Evolutionary conservation across 1,139 yeast genomes (phyloP).

Genomic region (Kurtzmaniella quercitrusa): DNA sequence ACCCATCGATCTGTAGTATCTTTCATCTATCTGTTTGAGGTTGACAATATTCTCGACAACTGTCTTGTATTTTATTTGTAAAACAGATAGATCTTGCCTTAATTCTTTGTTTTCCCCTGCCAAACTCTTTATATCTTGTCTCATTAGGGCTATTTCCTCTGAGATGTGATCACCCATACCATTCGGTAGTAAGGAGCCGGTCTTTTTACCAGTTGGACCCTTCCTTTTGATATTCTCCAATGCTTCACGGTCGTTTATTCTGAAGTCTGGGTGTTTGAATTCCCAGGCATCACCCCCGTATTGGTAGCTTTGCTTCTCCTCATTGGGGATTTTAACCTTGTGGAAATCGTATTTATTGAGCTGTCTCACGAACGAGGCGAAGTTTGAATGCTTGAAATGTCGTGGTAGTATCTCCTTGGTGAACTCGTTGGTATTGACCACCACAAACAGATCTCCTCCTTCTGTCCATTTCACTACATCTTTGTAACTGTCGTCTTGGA

Average conservation of each 20-base stretch:
- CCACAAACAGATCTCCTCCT: conserved; percentile 81
- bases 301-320: conserved; percentile 47
- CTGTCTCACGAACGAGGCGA: conserved; percentile 92
- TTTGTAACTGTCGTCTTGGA: conserved; percentile 71
- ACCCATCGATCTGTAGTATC: conserved; percentile 49
- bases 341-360: conserved; percentile 96
- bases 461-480: conserved; percentile 82
- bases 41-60: conserved; percentile 58
- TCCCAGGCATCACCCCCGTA: conserved; percentile 92
- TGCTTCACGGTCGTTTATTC: conserved; percentile 62
- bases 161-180: conserved; percentile 2
- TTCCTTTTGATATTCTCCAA: conserved; percentile 78
- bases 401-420: conserved; percentile 81
- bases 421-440: conserved; percentile 83
- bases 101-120: conserved; percentile 38
- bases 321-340: conserved; percentile 67
- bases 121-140: conserved; percentile 40
- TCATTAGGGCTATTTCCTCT: conserved; percentile 19
- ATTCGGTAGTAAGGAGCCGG: conserved; percentile 5
- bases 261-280: conserved; percentile 86
- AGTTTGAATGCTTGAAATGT: conserved; percentile 90
- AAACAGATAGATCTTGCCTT: conserved; percentile 38
- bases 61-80: conserved; percentile 59
- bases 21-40: conserved; percentile 52
- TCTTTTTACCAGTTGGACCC: conserved; percentile 57